These are phyloP conservation scores for Sarcodon sp. DNA, from an alignment of 768 basidiomycete species.

Conservation along the genomic window DNA sequence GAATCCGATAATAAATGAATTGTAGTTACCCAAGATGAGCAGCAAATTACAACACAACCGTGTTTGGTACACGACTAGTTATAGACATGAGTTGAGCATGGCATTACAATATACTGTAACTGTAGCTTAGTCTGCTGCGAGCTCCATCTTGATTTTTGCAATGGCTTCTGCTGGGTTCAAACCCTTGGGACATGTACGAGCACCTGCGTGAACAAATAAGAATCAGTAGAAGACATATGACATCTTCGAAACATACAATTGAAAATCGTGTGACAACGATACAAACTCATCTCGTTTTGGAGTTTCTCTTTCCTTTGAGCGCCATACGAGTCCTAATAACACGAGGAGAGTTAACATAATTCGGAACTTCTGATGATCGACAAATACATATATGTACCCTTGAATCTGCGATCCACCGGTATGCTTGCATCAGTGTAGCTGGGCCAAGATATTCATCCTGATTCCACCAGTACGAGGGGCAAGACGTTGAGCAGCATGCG, in stretches of 20 bases:
- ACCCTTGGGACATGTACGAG: constrained; percentile 96
- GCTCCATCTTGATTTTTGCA: constrained; percentile 86
- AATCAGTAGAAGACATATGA: not conserved
- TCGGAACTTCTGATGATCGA: constrained; percentile 5
- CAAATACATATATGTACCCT: constrained; percentile 34
- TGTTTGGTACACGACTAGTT: too few species aligned
- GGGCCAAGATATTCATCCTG: constrained; percentile 97
- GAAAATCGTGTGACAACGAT: constrained; percentile 98
- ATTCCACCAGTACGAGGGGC: constrained; percentile 99
- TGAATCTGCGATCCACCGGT: constrained; percentile 97
- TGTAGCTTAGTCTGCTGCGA: constrained; percentile 51
- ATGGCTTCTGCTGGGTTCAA: constrained; percentile 89
- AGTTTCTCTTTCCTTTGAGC: constrained; percentile 81
- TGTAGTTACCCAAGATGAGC: not conserved
- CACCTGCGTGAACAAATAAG: constrained; percentile 29
- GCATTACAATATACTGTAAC: not conserved
- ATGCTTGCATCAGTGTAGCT: constrained; percentile 92
- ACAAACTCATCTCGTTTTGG: constrained; percentile 93
- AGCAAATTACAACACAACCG: not conserved
- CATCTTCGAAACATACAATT: constrained; percentile 53
- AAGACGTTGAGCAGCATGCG: constrained; percentile 95
- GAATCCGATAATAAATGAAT: too few species aligned
- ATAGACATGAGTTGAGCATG: not conserved
- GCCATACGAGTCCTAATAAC: constrained; percentile 57
- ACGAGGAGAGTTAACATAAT: not conserved